Evolutionary conservation across 495 filamentous ascomycete species (phyloP).

Genomic region (Neurospora hispaniola): DNA sequence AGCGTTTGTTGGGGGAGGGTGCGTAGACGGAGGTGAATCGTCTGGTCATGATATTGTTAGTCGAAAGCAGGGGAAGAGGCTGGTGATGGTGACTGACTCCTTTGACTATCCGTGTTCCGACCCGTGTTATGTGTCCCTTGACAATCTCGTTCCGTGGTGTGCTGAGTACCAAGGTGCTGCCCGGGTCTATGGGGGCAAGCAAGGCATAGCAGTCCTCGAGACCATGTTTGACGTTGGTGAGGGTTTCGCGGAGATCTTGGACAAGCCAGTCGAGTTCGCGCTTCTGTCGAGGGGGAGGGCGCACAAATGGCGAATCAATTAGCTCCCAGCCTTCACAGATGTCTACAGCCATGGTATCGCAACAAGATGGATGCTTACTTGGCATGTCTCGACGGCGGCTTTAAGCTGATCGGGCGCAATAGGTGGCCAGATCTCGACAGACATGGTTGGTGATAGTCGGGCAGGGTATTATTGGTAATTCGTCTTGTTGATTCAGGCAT

Average conservation of each 20-base stretch:
- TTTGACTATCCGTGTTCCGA: slow-evolving; percentile 66
- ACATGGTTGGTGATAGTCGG: slow-evolving; percentile 40
- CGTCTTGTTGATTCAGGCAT: slow-evolving; percentile 18
- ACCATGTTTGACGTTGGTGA: slow-evolving; percentile 67
- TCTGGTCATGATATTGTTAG: slow-evolving; percentile 15
- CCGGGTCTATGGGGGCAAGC: slow-evolving; percentile 69
- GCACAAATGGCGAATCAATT: slow-evolving; percentile 9
- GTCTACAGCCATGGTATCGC: slow-evolving; percentile 2
- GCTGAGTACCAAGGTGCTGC: slow-evolving; percentile 77
- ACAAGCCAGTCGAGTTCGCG: slow-evolving; percentile 86
- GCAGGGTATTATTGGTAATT: slow-evolving; percentile 7
- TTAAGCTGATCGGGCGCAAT: slow-evolving; percentile 53
- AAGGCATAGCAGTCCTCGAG: slow-evolving; percentile 81
- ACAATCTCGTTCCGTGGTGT: slow-evolving; percentile 80
- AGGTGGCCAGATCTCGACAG: slow-evolving; percentile 67
- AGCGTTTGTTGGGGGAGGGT: slow-evolving; percentile 41
- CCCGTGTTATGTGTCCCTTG: slow-evolving; percentile 81
- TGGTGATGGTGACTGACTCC: slow-evolving; percentile 43
- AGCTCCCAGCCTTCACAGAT: slow-evolving; percentile 26
- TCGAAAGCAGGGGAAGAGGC: not conserved
- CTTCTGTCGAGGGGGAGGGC: slow-evolving; percentile 43
- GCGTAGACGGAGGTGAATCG: slow-evolving; percentile 38
- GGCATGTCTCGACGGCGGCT: slow-evolving; percentile 54
- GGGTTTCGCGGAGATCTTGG: slow-evolving; percentile 61
- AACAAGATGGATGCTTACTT: slow-evolving; percentile 36